These are phyloP conservation scores for Cytospora chrysosperma DNA, from an alignment of 2,329 filamentous ascomycete species.

Conservation along the genomic window DNA sequence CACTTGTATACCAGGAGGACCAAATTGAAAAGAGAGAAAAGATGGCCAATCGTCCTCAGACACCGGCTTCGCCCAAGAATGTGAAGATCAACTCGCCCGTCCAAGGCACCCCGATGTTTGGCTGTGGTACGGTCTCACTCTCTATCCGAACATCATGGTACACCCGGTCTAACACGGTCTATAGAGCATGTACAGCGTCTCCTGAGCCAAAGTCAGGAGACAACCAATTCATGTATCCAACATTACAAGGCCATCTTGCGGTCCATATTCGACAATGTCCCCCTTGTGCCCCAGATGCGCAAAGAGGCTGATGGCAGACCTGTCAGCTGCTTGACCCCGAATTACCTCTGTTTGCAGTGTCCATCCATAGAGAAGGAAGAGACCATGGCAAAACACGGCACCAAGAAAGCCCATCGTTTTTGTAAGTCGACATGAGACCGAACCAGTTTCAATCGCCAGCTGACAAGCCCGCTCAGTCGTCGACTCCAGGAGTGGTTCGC, in stretches of 20 bases:
- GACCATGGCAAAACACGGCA: slow-evolving; percentile 65
- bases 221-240: slow-evolving; percentile 66
- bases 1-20: background rate
- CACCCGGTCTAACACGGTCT: slow-evolving; percentile 31
- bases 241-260: slow-evolving; percentile 72
- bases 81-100: slow-evolving; percentile 59
- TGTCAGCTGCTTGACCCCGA: slow-evolving; percentile 58
- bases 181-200: slow-evolving; percentile 72
- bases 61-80: slow-evolving; percentile 55
- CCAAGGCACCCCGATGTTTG: slow-evolving; percentile 60
- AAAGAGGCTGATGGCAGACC: slow-evolving; percentile 56
- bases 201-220: slow-evolving; percentile 59
- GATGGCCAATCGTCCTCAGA: slow-evolving; percentile 50
- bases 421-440: slow-evolving; percentile 49
- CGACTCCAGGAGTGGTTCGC: slow-evolving; percentile 70
- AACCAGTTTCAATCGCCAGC: slow-evolving; percentile 8
- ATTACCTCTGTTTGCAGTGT: slow-evolving; percentile 73
- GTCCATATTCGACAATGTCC: slow-evolving; percentile 66
- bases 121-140: slow-evolving; percentile 54
- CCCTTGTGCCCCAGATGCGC: slow-evolving; percentile 64
- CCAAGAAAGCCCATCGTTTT: slow-evolving; percentile 69
- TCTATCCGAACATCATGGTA: slow-evolving; percentile 12
- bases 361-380: slow-evolving; percentile 66
- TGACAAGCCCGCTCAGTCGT: slow-evolving; percentile 56
- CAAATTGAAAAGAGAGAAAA: slow-evolving; percentile 15